These are phyloP conservation scores for Neobulgaria alba DNA, from an alignment of 2,329 filamentous ascomycete species.

Conservation along the genomic window DNA sequence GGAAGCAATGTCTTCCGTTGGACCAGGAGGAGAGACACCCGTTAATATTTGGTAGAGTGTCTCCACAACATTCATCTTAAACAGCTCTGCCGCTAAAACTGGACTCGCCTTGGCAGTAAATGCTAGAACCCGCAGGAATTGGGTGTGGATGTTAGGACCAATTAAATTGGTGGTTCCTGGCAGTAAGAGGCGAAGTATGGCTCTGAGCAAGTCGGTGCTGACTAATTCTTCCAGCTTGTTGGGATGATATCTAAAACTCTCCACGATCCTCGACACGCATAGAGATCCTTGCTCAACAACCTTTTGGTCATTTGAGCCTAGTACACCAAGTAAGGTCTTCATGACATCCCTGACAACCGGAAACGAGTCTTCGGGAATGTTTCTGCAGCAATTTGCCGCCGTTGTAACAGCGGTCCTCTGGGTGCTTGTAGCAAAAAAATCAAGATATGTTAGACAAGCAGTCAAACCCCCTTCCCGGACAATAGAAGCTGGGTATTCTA, in stretches of 20 bases:
- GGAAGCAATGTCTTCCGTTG: slow-evolving; percentile 65
- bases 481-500: slow-evolving; percentile 90
- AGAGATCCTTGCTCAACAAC: slow-evolving; percentile 95
- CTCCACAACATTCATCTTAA: slow-evolving; percentile 95
- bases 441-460: slow-evolving; percentile 90
- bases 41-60: slow-evolving; percentile 96
- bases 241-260: slow-evolving; percentile 88
- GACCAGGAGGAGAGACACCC: slow-evolving; percentile 81
- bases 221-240: slow-evolving; percentile 88
- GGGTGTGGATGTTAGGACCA: slow-evolving; percentile 87
- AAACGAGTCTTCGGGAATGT: slow-evolving; percentile 91
- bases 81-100: slow-evolving; percentile 74
- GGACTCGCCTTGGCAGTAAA: slow-evolving; percentile 88
- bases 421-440: slow-evolving; percentile 96
- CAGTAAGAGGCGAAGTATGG: slow-evolving; percentile 76
- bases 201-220: slow-evolving; percentile 75
- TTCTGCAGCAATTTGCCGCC: slow-evolving; percentile 95
- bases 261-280: slow-evolving; percentile 90
- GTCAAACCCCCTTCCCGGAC: slow-evolving; percentile 92
- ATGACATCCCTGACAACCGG: slow-evolving; percentile 88
- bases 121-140: slow-evolving; percentile 85
- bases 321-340: slow-evolving; percentile 85
- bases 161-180: slow-evolving; percentile 95
- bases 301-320: slow-evolving; percentile 87
- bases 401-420: slow-evolving; percentile 95